These are phyloP conservation scores for Neostapfia colusana DNA, from an alignment of 176 grass and related monocot genomes.

Conservation along the genomic window DNA sequence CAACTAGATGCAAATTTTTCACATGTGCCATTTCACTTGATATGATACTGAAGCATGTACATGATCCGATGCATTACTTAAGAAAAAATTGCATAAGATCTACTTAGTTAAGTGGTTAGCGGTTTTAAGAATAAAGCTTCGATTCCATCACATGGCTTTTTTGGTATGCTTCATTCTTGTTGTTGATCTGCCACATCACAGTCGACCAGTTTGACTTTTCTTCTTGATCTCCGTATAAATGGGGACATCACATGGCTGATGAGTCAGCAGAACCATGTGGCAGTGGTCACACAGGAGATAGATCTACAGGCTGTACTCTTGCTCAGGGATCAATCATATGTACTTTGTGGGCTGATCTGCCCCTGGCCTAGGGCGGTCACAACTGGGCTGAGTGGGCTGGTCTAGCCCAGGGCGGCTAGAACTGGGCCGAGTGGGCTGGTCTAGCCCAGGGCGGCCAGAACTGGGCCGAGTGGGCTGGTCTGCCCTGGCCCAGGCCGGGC, in stretches of 20 bases:
- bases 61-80: not conserved
- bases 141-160: slow-evolving; percentile 21
- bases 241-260: slow-evolving; percentile 37
- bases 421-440: too few relatives aligned
- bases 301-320: slow-evolving; percentile 24
- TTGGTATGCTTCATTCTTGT: not conserved
- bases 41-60: not conserved
- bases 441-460: too few relatives aligned
- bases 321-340: not conserved
- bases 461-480: too few relatives aligned
- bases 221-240: slow-evolving; percentile 24
- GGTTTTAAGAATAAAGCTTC: slow-evolving; percentile 10
- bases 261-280: slow-evolving; percentile 40
- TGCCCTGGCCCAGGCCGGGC: too few relatives aligned
- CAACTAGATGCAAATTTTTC: not conserved
- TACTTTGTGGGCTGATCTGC: too few relatives aligned
- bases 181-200: slow-evolving; percentile 42
- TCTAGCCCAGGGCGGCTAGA: too few relatives aligned
- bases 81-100: not conserved
- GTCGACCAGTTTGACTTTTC: slow-evolving; percentile 24
- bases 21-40: not conserved
- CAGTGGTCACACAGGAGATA: not conserved
- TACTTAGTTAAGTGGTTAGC: not conserved
- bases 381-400: too few relatives aligned
- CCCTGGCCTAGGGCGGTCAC: too few relatives aligned